Evolutionary conservation across 78 protist genomes (phyloP).

Genomic region (Andalucia godoyi): DNA sequence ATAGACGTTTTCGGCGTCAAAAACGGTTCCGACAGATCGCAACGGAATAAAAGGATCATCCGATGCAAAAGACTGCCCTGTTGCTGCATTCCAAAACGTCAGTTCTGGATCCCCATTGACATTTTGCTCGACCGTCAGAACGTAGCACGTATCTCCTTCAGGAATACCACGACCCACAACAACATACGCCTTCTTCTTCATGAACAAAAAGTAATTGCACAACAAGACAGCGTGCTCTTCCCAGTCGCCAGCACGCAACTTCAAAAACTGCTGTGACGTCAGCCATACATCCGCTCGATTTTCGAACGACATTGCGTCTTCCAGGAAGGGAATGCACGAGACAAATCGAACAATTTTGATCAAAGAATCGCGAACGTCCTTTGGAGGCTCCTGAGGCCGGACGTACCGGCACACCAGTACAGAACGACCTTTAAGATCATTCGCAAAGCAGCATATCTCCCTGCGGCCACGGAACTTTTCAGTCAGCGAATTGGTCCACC

Average conservation of each 20-base stretch:
- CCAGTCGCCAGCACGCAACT: slow-evolving; percentile 6
- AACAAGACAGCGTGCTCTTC: slow-evolving; percentile 35
- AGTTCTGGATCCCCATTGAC: too few relatives aligned
- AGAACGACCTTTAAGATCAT: neutral
- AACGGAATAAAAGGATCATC: neutral
- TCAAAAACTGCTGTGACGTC: slow-evolving; percentile 5
- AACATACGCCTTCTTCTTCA: neutral
- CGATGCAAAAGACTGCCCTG: neutral
- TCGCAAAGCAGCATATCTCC: neutral
- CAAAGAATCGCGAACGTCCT: too few relatives aligned
- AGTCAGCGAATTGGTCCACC: neutral
- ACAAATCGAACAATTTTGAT: slow-evolving; percentile 1
- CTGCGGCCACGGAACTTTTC: neutral
- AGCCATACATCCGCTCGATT: slow-evolving; percentile 9
- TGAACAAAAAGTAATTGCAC: neutral
- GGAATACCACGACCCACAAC: slow-evolving; percentile 5
- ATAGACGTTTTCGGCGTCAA: neutral
- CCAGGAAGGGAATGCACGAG: slow-evolving; percentile 15
- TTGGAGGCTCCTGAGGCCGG: slow-evolving; percentile 7
- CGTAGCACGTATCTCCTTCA: neutral
- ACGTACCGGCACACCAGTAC: slow-evolving; percentile 8
- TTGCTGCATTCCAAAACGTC: slow-evolving; percentile 9
- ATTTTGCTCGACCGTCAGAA: neutral
- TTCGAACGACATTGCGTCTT: slow-evolving; percentile 2
- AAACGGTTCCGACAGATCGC: neutral